These are phyloP conservation scores for Stagonosporopsis tanaceti DNA, from an alignment of 2,329 filamentous ascomycete species.

Conservation along the genomic window DNA sequence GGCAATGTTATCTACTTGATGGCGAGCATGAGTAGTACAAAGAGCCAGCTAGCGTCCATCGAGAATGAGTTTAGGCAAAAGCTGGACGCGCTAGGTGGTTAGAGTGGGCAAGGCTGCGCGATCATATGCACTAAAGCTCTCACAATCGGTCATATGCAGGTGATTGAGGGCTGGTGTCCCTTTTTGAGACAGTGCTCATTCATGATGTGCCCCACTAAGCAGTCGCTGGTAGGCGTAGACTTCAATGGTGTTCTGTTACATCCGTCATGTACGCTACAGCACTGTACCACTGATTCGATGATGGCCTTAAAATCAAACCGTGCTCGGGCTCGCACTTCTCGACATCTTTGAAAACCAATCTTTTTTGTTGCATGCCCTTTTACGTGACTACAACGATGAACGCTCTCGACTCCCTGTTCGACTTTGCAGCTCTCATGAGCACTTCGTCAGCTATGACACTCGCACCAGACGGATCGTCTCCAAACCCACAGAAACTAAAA, in stretches of 20 bases:
- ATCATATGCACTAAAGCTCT: neutral
- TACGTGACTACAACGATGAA: slow-evolving; percentile 19
- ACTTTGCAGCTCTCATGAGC: slow-evolving; percentile 20
- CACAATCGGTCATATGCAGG: neutral
- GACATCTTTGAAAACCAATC: too few relatives aligned
- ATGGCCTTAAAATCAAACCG: neutral
- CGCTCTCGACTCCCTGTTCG: slow-evolving; percentile 28
- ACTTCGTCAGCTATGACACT: slow-evolving; percentile 11
- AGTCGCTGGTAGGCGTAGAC: slow-evolving; percentile 7
- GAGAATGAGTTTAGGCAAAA: slow-evolving; percentile 33
- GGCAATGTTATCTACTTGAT: slow-evolving; percentile 70
- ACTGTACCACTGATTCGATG: neutral
- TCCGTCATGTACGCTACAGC: slow-evolving; percentile 10
- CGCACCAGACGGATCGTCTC: neutral
- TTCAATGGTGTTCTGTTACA: slow-evolving; percentile 11
- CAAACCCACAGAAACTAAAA: neutral
- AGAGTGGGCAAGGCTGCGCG: neutral
- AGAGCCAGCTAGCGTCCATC: slow-evolving; percentile 25
- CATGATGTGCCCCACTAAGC: slow-evolving; percentile 3
- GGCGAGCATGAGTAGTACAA: slow-evolving; percentile 56
- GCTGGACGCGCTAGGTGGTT: slow-evolving; percentile 11
- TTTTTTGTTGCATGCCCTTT: too few relatives aligned
- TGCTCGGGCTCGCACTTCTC: neutral
- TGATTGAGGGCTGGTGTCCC: neutral
- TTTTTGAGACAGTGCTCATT: slow-evolving; percentile 4